Conservation (phyloP, 208 protist species). For the Crithidia mellificae region DNA sequence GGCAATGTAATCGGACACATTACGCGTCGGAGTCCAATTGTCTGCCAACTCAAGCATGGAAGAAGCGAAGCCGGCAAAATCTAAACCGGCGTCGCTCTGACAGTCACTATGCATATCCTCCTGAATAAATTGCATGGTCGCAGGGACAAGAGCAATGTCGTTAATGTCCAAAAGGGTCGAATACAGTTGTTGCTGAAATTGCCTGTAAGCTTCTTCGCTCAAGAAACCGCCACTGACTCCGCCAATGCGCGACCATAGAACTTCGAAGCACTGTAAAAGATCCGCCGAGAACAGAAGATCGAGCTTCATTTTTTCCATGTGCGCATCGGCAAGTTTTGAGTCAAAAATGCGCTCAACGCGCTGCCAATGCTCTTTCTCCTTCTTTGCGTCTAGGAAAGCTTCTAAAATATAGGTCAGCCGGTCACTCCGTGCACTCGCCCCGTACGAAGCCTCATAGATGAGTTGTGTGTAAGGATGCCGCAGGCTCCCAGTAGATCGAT, state of each 20-base stretch:
- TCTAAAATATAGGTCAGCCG: slow-evolving; percentile 52
- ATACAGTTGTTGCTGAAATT: slow-evolving; percentile 68
- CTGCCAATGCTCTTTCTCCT: slow-evolving; percentile 55
- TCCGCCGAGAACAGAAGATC: slow-evolving; percentile 45
- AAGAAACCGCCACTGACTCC: slow-evolving; percentile 29
- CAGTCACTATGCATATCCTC: slow-evolving; percentile 67
- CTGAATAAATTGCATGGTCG: slow-evolving; percentile 47
- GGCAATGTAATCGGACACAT: slow-evolving; percentile 41
- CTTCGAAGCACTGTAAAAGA: slow-evolving; percentile 46
- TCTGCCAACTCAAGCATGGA: slow-evolving; percentile 79
- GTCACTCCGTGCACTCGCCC: slow-evolving; percentile 14
- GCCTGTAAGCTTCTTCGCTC: slow-evolving; percentile 56
- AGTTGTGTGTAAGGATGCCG: slow-evolving; percentile 72
- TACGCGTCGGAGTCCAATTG: slow-evolving; percentile 64
- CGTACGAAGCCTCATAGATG: slow-evolving; percentile 37
- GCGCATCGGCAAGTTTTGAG: slow-evolving; percentile 49
- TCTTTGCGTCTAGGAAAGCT: slow-evolving; percentile 46
- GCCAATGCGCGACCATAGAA: slow-evolving; percentile 50
- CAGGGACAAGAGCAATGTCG: slow-evolving; percentile 45
- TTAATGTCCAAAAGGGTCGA: slow-evolving; percentile 52
- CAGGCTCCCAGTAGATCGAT: slow-evolving; percentile 60
- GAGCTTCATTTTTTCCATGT: slow-evolving; percentile 59
- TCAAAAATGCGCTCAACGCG: slow-evolving; percentile 68
- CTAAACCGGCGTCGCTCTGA: slow-evolving; percentile 38
- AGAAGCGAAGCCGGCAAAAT: slow-evolving; percentile 61